Evolutionary conservation across 2,329 filamentous ascomycete species (phyloP).

Genomic region (Aspergillus uvarum): DNA sequence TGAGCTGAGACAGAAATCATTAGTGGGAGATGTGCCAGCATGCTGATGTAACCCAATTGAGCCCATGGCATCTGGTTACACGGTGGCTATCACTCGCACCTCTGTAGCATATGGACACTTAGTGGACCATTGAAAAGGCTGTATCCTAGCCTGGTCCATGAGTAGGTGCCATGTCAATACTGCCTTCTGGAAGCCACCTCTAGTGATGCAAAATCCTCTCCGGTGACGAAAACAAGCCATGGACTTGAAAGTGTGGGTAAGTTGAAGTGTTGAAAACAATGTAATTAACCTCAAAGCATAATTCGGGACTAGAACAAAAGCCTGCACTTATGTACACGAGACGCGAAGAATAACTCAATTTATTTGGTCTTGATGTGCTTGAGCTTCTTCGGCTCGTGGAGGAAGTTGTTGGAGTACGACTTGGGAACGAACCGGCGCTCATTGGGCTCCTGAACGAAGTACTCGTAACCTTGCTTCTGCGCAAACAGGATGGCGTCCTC

Average conservation of each 20-base stretch:
- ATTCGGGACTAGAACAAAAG: constrained; percentile 20
- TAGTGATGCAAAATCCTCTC: background rate
- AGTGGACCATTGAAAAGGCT: background rate
- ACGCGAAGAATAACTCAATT: constrained; percentile 35
- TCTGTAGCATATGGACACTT: background rate
- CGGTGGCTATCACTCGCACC: no score
- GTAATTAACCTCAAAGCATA: constrained; percentile 17
- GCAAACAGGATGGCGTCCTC: constrained; percentile 94
- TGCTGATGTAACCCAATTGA: background rate
- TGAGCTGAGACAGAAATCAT: no score
- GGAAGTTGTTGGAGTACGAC: constrained; percentile 95
- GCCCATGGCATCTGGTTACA: background rate
- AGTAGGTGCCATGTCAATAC: background rate
- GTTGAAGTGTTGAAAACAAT: constrained; percentile 1
- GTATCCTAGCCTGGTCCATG: background rate
- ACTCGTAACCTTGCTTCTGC: constrained; percentile 98
- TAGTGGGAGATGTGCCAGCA: no score
- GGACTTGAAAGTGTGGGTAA: background rate
- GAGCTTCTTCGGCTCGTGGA: constrained; percentile 79
- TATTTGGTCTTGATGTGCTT: constrained; percentile 84
- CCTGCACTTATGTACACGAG: constrained; percentile 39
- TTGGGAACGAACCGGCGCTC: constrained; percentile 82
- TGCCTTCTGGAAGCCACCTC: background rate
- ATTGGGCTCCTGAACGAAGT: constrained; percentile 97
- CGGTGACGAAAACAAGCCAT: background rate